These are phyloP conservation scores for Taxillus chinensis DNA, from an alignment of 164 flowering plant species.

Conservation along the genomic window DNA sequence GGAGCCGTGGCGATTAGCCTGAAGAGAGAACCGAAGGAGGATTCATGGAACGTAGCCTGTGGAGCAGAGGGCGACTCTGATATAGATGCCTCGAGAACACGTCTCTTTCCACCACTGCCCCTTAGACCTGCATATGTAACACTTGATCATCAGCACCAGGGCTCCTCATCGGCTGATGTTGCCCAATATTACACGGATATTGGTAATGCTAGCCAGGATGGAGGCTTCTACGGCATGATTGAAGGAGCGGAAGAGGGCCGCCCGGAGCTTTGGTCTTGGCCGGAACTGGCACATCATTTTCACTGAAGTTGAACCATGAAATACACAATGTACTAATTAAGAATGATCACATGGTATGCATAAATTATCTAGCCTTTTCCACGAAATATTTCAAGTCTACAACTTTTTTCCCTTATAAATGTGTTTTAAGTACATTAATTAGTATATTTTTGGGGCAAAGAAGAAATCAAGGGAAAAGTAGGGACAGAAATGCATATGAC, in stretches of 20 bases:
- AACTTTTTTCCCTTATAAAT: constrained; percentile 3
- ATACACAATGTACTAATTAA: neutral
- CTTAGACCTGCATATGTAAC: constrained; percentile 19
- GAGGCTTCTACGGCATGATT: constrained; percentile 39
- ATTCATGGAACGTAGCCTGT: constrained; percentile 35
- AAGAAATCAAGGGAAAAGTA: neutral
- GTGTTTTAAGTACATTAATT: neutral
- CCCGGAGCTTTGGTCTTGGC: constrained; percentile 48
- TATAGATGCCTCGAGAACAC: constrained; percentile 22
- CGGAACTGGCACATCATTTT: constrained; percentile 27
- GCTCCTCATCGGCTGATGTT: constrained; percentile 20
- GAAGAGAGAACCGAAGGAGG: constrained; percentile 35
- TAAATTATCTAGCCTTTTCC: neutral
- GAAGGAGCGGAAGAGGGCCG: constrained; percentile 28
- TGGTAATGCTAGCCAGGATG: constrained; percentile 25
- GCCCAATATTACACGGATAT: constrained; percentile 11
- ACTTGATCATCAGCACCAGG: constrained; percentile 15
- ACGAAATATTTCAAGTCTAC: too few relatives aligned
- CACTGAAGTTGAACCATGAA: constrained; percentile 9
- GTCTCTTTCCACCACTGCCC: constrained; percentile 15
- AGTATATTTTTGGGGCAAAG: neutral
- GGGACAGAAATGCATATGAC: constrained; percentile 19
- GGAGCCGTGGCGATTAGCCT: constrained; percentile 21
- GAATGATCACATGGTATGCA: neutral
- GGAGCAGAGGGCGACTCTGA: constrained; percentile 41